phyloP scores from a whole-genome alignment of 1,284 basidiomycete genomes.

The Fomitopsis betulina region DNA sequence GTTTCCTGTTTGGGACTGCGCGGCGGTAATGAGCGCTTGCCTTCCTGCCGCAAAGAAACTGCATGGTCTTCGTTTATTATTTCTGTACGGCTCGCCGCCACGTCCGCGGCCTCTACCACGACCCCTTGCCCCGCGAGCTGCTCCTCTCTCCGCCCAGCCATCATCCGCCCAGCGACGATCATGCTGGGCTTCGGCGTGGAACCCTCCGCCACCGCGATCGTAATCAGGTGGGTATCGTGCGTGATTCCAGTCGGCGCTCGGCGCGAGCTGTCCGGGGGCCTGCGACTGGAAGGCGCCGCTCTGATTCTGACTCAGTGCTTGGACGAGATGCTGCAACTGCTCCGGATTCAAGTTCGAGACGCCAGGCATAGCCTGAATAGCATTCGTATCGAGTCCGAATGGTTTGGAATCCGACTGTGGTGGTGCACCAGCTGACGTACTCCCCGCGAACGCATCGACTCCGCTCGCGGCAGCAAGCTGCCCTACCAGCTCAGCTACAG shows the following conservation, averaged over 20 bases:
- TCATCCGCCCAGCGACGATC: slow-evolving; percentile 41
- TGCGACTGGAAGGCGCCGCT: slow-evolving; percentile 18
- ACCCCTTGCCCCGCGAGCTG: slow-evolving; percentile 32
- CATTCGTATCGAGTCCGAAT: slow-evolving; percentile 15
- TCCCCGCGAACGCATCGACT: slow-evolving; percentile 14
- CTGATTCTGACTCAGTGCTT: slow-evolving; percentile 26
- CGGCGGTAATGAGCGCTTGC: slow-evolving; percentile 59
- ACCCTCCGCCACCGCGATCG: slow-evolving; percentile 23
- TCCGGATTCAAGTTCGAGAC: slow-evolving; percentile 47
- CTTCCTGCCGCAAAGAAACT: slow-evolving; percentile 85
- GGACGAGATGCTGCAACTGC: slow-evolving; percentile 59
- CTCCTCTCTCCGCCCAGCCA: slow-evolving; percentile 31
- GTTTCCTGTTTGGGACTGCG: slow-evolving; percentile 37
- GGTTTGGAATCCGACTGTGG: slow-evolving; percentile 7
- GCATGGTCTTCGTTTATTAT: slow-evolving; percentile 80
- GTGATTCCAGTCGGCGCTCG: slow-evolving; percentile 21
- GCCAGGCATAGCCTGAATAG: slow-evolving; percentile 14
- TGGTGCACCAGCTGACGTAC: slow-evolving; percentile 3
- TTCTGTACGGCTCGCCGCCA: slow-evolving; percentile 54
- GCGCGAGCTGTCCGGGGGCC: slow-evolving; percentile 16
- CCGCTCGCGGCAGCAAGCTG: slow-evolving; percentile 50
- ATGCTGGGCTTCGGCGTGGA: slow-evolving; percentile 41
- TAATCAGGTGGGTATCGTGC: slow-evolving; percentile 29
- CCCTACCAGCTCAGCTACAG: slow-evolving; percentile 65
- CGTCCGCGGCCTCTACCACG: slow-evolving; percentile 43